A percentile compares a stretch with the other conserved stretches of the same genome.
Conservation (phyloP, 2,329 filamentous ascomycete genomes). For the Calycina herbarum region DNA sequence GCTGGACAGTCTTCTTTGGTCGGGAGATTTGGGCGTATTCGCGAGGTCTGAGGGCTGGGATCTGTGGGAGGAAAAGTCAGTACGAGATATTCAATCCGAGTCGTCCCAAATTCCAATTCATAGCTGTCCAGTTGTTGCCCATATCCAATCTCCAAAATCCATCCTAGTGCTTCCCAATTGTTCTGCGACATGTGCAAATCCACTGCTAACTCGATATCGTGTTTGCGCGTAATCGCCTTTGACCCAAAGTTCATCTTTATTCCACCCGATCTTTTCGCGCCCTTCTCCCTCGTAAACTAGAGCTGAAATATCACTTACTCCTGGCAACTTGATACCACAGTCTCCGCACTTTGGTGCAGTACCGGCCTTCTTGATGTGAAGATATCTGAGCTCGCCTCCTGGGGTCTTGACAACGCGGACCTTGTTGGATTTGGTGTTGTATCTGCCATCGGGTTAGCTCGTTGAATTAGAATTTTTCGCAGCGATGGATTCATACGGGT, state of each 20-base stretch:
- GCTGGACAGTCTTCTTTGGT: conserved; percentile 99
- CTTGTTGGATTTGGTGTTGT: conserved; percentile 98
- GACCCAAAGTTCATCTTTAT: not conserved
- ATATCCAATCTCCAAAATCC: not conserved
- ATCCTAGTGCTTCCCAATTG: not conserved
- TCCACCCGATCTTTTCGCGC: not conserved
- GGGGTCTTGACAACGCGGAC: conserved; percentile 95
- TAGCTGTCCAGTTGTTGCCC: not conserved
- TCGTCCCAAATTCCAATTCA: no score
- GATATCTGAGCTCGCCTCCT: conserved; percentile 90
- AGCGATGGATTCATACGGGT: conserved; percentile 60
- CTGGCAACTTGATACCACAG: conserved; percentile 95
- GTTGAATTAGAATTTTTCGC: not conserved
- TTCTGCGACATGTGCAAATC: not conserved
- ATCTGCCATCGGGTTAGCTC: conserved; percentile 52
- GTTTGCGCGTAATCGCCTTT: not conserved
- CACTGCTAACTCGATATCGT: not conserved
- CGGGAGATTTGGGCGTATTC: conserved; percentile 97
- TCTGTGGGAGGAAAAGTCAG: conserved; percentile 51
- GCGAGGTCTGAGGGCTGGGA: conserved; percentile 95
- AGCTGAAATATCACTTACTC: conserved; percentile 67
- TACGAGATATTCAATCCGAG: conserved; percentile 12
- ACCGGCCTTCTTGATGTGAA: conserved; percentile 99
- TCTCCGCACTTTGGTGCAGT: conserved; percentile 99
- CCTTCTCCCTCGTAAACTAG: not conserved